A percentile compares a stretch with the other conserved stretches of the same genome.
These are phyloP conservation scores for Alternaria angustiovoidea DNA, from an alignment of 2,329 filamentous ascomycete genomes.

Conservation along the genomic window DNA sequence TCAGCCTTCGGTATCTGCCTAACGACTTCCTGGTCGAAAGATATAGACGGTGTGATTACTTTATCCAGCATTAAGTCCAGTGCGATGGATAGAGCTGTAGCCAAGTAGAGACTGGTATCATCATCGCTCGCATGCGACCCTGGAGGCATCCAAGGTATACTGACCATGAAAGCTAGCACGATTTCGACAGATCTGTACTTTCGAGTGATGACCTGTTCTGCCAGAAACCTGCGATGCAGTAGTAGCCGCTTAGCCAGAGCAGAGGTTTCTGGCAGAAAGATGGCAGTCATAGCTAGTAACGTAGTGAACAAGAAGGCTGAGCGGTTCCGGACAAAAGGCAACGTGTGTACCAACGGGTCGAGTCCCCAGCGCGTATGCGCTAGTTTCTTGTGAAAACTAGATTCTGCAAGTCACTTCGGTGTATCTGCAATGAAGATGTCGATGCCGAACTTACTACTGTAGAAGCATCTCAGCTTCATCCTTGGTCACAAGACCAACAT, in stretches of 20 bases:
- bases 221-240: conserved; percentile 69
- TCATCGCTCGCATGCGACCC: conserved; percentile 73
- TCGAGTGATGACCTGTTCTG: conserved; percentile 67
- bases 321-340: conserved; percentile 70
- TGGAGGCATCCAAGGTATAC: conserved; percentile 78
- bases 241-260: conserved; percentile 72
- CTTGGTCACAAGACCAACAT: conserved; percentile 72
- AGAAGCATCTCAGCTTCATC: conserved; percentile 72
- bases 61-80: conserved; percentile 76
- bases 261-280: conserved; percentile 70
- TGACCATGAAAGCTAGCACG: conserved; percentile 77
- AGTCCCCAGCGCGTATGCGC: conserved; percentile 79
- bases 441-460: conserved; percentile 62
- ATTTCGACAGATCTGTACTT: conserved; percentile 76
- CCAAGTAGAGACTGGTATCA: conserved; percentile 75
- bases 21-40: conserved; percentile 56
- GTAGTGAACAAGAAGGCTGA: conserved; percentile 78
- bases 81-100: conserved; percentile 73
- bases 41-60: conserved; percentile 66
- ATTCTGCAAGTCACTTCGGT: not conserved
- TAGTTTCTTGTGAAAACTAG: conserved; percentile 72
- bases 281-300: conserved; percentile 71
- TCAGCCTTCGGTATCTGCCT: conserved; percentile 68
- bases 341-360: conserved; percentile 71
- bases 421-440: not conserved